Evolutionary conservation across 208 protist species (phyloP), one percentile per base, ranked within the genome.

Genomic region (Angomonas ambiguus): DNA sequence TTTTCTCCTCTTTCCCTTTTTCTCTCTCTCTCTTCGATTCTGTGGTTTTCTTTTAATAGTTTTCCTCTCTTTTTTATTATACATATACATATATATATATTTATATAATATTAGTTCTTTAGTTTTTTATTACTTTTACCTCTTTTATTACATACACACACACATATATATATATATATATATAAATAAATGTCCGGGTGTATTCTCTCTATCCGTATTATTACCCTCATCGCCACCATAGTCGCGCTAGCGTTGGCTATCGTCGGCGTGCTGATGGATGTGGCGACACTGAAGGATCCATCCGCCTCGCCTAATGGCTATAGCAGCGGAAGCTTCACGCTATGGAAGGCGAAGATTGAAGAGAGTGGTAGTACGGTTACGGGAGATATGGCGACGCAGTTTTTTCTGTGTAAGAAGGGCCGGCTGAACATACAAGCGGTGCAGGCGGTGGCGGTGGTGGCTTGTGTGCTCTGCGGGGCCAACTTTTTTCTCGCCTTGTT

Each of bases 401-500:
- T 79, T 63, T 85, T 80, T 49, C 51, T 22, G 1, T 81, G 75
- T 58, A 8, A 55, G 28, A 30, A 71, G 2, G 79, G 79, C 27
- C 65, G 64, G 13, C 33, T 56, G 27, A 33, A 59, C 41, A 75
- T 75, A 48, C 79, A 84, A 53, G 71, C 65, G 24, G 61, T 64
- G 18, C 67, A 80, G 53, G 79, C 67, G 30, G 30, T 68, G n/a
- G 57, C 64, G 20, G 68, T 78, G 11, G 42, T 84, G 2, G 49
- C 67, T 4, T 64, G 38, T 32, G 67, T 78, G 28, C 55, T 80
- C 6, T 58, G 35, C 31, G 38, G 32, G 31, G 62, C 59, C 0
- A 84, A 77, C 49, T 45, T 80, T 27, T 22, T 77, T 28, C 55
- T 84, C 25, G 62, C 63, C 41, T 56, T 77, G 10, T 71, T 80